Evolutionary conservation across 805 yeast genomes (phyloP).

Genomic region (Cephaloascus fragrans): DNA sequence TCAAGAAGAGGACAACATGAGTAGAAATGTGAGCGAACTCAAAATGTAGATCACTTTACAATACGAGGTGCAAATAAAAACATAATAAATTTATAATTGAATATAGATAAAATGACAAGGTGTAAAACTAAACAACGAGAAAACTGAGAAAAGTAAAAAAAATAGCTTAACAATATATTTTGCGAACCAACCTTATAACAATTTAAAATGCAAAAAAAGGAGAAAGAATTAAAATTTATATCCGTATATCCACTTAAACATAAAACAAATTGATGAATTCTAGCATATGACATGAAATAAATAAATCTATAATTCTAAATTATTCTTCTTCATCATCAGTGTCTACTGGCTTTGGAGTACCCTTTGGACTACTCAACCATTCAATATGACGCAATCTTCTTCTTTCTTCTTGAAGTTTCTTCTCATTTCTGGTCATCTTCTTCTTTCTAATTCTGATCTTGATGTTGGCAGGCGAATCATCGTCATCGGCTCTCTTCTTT

Average conservation of each 20-base stretch:
- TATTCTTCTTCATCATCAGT: conserved; percentile 81
- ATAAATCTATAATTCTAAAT: too few species aligned
- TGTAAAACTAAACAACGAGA: too few species aligned
- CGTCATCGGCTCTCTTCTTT: conserved; percentile 48
- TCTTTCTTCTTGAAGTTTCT: conserved; percentile 85
- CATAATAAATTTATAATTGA: too few species aligned
- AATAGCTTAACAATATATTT: background rate
- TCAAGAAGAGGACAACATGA: conserved; percentile 44
- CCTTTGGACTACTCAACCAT: conserved; percentile 95
- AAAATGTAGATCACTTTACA: conserved; percentile 5
- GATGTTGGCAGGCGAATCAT: conserved; percentile 92
- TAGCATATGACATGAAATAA: too few species aligned
- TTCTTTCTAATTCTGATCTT: conserved; percentile 89
- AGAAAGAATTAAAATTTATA: too few species aligned
- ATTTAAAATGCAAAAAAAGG: background rate
- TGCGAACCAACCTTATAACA: background rate
- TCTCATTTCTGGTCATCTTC: conserved; percentile 95
- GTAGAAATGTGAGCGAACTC: conserved; percentile 16
- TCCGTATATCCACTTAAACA: background rate
- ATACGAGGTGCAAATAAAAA: too few species aligned
- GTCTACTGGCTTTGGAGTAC: conserved; percentile 91
- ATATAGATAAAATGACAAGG: too few species aligned
- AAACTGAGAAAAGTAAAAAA: too few species aligned
- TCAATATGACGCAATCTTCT: conserved; percentile 89
- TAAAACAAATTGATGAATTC: too few species aligned